Percentiles rank a stretch among this genome's conserved stretches.
Conservation (phyloP, 345 rosid species). For the Rhodamnia argentea region DNA sequence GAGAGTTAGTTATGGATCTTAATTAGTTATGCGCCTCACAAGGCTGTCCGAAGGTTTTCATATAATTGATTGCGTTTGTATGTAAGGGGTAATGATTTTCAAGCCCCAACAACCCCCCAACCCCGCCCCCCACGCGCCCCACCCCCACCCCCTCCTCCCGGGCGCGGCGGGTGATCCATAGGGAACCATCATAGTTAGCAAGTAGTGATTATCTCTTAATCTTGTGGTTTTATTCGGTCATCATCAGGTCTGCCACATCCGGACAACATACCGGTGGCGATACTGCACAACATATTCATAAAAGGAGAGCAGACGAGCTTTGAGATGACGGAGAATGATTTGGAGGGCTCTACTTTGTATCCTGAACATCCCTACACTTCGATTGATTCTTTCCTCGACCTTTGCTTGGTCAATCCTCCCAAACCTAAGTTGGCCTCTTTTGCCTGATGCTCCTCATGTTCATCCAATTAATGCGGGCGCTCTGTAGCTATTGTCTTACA, state of each 20-base stretch:
- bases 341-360: slow-evolving; percentile 26
- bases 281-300: slow-evolving; percentile 29
- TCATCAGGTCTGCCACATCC: slow-evolving; percentile 11
- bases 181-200: background rate
- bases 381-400: slow-evolving; percentile 15
- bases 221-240: background rate
- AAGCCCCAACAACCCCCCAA: too few species aligned
- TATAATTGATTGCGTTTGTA: too few species aligned
- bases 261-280: slow-evolving; percentile 10
- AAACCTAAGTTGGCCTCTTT: slow-evolving; percentile 17
- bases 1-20: background rate
- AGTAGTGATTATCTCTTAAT: background rate
- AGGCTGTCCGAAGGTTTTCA: background rate
- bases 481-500: background rate
- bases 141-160: too few species aligned
- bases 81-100: background rate
- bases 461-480: background rate
- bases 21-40: background rate
- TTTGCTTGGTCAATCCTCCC: slow-evolving; percentile 15
- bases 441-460: background rate
- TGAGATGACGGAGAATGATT: slow-evolving; percentile 14
- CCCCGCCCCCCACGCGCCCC: too few species aligned
- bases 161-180: too few species aligned
- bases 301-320: slow-evolving; percentile 29
- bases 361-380: slow-evolving; percentile 23